Base-by-base conservation (phyloP, 2,329 filamentous ascomycete genomes). In the Bipolaris cookei region DNA sequence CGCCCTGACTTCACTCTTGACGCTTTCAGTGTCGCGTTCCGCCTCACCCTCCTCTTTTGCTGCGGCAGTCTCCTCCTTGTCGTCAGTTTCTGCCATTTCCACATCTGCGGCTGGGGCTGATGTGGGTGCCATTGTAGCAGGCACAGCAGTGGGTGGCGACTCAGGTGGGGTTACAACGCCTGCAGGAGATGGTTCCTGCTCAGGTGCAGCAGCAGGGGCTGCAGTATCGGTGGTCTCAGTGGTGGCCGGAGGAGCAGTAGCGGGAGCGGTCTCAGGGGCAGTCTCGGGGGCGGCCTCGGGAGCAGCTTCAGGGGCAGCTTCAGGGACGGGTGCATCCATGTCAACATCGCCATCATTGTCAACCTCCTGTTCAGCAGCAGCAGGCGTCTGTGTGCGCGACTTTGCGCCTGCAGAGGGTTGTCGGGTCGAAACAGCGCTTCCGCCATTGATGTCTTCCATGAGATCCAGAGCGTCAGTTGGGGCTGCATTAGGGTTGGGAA, bases 401-500 rank as follows among this genome's bases (percentile, higher is more conserved):
- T 58, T 56, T n/a, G 44, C 59, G 8, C 58, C 69, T 53, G 50
- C 70, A 57, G 58, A 75, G 8, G 67, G 62, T 51, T 73, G 72
- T 21, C 67, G 62, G 6, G 67, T 72, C 20, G 61, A 71, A 21
- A 64, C 47, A 11, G 61, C 69, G 48, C 70, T 76, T 41, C 70
- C 73, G 34, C 73, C 74, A 54, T 76, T 74, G 14, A 68, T 51
- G 21, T 65, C 69, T 21, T 71, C 68, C 21, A 68, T 35, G 21
- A 60, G 69, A 30, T 70, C 65, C 13, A 65, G 64, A 8, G 58
- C 69, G 14, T 76, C 73, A 14, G 72, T 71, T 1, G 66, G 59
- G 3, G 62, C 70, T 16, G 75, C 73, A 49, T 86, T 79, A 1
- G 85, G 78, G 60, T 88, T 87, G 50, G 82, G 79, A 68, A 83